Evolutionary conservation across 2,329 filamentous ascomycete genomes (phyloP).

Genomic region (Septoria linicola): DNA sequence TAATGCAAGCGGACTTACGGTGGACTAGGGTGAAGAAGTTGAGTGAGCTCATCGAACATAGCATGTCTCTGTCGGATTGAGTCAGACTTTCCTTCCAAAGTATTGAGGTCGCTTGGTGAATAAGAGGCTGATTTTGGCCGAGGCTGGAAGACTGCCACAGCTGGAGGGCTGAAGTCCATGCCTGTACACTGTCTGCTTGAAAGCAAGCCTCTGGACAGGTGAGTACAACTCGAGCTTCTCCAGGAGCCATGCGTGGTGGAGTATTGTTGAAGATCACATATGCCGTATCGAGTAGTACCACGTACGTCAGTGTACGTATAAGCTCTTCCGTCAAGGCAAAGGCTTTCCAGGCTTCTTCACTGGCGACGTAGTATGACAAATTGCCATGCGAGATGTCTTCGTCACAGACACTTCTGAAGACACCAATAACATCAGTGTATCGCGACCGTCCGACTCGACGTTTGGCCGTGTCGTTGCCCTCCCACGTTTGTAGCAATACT

Average conservation of each 20-base stretch:
- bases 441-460: constrained; percentile 7
- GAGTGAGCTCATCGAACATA: constrained; percentile 1
- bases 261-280: constrained; percentile 14
- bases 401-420: constrained; percentile 7
- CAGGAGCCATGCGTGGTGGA: constrained; percentile 6
- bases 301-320: constrained; percentile 9
- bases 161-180: background rate
- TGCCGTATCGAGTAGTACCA: constrained; percentile 7
- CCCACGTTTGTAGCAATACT: constrained; percentile 7
- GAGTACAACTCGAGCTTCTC: constrained; percentile 2
- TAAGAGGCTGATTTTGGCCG: background rate
- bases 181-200: constrained; percentile 2
- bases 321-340: constrained; percentile 7
- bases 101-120: constrained; percentile 4
- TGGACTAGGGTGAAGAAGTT: constrained; percentile 7
- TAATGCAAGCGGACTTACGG: no score
- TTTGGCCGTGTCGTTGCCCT: constrained; percentile 4
- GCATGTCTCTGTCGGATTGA: background rate
- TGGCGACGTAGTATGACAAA: background rate
- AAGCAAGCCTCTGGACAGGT: constrained; percentile 9
- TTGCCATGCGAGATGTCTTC: constrained; percentile 2
- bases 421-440: constrained; percentile 6
- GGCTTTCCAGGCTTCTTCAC: background rate
- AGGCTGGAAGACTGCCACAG: background rate
- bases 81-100: constrained; percentile 1